Conservation (phyloP, 106 monocot genomes). For the Allium cepa region DNA sequence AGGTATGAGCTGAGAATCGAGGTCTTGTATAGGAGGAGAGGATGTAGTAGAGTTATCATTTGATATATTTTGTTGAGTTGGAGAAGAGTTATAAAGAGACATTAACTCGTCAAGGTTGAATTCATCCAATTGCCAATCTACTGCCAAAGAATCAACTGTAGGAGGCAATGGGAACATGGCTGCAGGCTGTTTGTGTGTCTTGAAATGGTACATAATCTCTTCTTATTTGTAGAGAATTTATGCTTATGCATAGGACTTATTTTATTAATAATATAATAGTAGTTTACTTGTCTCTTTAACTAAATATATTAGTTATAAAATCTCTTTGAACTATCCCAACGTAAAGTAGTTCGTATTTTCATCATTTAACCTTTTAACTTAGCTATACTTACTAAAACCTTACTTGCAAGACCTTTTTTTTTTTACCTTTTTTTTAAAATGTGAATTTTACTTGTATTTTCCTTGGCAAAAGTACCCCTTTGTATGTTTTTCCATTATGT, state of each 20-base stretch:
- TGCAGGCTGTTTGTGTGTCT: background rate
- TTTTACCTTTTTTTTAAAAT: too few species aligned
- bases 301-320: too few species aligned
- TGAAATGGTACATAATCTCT: background rate
- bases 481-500: too few species aligned
- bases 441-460: too few species aligned
- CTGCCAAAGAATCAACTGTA: background rate
- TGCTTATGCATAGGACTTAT: background rate
- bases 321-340: too few species aligned
- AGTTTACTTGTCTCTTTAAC: too few species aligned
- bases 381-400: too few species aligned
- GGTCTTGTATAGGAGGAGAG: background rate
- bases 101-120: conserved; percentile 1
- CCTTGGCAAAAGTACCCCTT: too few species aligned
- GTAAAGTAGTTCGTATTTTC: too few species aligned
- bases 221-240: conserved; percentile 1
- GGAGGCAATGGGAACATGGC: background rate
- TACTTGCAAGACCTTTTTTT: too few species aligned
- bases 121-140: conserved; percentile 6
- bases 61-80: background rate
- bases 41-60: background rate
- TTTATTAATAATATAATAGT: background rate
- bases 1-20: background rate
- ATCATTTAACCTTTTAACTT: too few species aligned
- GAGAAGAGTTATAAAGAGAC: background rate